phyloP scores from a whole-genome alignment of 768 basidiomycete genomes.

The Wakefieldia striispora region DNA sequence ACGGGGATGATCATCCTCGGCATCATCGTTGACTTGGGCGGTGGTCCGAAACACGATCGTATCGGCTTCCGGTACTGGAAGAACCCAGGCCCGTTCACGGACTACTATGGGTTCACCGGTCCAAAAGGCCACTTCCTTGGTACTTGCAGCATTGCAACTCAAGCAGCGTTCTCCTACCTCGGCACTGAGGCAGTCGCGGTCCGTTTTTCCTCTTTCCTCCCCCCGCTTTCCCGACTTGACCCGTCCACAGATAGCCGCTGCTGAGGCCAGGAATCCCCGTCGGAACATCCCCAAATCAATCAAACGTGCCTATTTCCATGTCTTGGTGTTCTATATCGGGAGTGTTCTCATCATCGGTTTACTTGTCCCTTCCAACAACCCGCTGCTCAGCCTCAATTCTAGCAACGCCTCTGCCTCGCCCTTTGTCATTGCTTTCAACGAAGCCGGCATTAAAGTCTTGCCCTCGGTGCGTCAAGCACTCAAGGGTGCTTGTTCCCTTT shows the following conservation, averaged over 20 bases:
- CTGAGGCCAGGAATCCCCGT: conserved; percentile 51
- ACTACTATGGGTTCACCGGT: conserved; percentile 41
- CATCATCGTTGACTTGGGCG: conserved; percentile 50
- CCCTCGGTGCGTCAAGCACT: conserved; percentile 38
- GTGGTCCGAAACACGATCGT: conserved; percentile 52
- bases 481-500: neutral
- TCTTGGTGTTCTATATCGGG: conserved; percentile 38
- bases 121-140: conserved; percentile 50
- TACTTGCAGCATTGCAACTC: conserved; percentile 51
- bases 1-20: conserved; percentile 45
- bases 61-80: conserved; percentile 48
- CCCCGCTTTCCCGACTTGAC: neutral
- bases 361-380: conserved; percentile 47
- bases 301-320: conserved; percentile 42
- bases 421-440: conserved; percentile 57
- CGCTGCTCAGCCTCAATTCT: conserved; percentile 36
- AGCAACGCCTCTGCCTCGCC: conserved; percentile 46
- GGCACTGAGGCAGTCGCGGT: conserved; percentile 55
- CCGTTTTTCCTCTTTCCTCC: conserved; percentile 4
- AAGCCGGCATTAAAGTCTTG: conserved; percentile 57
- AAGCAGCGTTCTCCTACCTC: conserved; percentile 59
- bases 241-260: conserved; percentile 38
- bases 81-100: conserved; percentile 56
- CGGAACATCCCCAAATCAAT: conserved; percentile 41
- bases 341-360: conserved; percentile 48